Evolutionary conservation across 2,329 filamentous ascomycete species (phyloP), one percentile per base, ranked within the genome.

Genomic region (Teratosphaeria nubilosa): DNA sequence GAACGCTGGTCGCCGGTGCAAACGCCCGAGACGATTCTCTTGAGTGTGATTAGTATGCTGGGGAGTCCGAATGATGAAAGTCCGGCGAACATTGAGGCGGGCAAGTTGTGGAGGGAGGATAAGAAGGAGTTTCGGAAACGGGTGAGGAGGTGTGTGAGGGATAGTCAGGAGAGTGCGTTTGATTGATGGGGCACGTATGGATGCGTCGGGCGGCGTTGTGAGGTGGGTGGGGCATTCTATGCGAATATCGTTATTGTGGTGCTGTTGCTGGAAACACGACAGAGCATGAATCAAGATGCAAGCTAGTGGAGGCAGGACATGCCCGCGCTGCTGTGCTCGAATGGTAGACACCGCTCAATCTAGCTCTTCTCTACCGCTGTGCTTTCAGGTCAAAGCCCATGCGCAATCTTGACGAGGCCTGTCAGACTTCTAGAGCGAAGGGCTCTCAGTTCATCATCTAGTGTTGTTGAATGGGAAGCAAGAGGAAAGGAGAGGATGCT

Each of bases 1-100:
- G 94, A 99, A 80, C 85, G 94, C 60, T 99, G 94, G 94, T 88
- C 83, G 59, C 94, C 94, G 30, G 92, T 97, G 1, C 94, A 97
- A 75, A 91, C 88, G 13, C 91, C 92, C 56, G 92, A 96, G 79
- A 95, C 91, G 24, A 97, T 99, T 62, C 77, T 99, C 53, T 76
- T 99, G 32, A 91, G 86, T 68, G 91, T 95, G 34, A 95, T 99
- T 72, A 94, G 88, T 72, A 86, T 99, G 78, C 85, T 99, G 63
- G 86, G 89, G 63, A 87, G 88, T 69, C 94, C 94, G 54, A 99
- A 99, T 72, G 90, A 95, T 69, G 94, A 97, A 79, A 92, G 87
- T 66, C 90, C 94, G 0, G 94, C 94, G 54, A 97, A 99, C 71
- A 85, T 96, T 30, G 92, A 97, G 77, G 94, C 94, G 2, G 94